Base-by-base conservation (phyloP, 768 basidiomycete genomes). In the Naematelia aurantialba region DNA sequence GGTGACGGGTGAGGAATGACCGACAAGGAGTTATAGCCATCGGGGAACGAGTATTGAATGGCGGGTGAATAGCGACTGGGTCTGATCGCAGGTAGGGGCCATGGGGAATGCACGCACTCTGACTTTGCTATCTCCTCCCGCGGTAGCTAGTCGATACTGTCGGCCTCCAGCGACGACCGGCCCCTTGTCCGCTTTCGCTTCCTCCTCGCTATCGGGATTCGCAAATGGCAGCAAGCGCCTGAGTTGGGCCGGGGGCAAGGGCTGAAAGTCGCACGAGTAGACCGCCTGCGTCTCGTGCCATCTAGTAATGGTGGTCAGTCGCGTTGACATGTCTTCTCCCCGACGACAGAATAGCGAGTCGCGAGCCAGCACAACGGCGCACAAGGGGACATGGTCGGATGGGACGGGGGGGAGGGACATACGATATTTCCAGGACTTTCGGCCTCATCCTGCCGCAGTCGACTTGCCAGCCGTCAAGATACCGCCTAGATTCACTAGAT, bases 111-210 rank as follows among this genome's bases (percentile, higher is more conserved):
- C n/a, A n/a, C n/a, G n/a, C 72, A 96, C 93, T 76, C 96, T 81
- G 70, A 99, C 91, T 80, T 93, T 88, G 70, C 92, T 96, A 73
- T 99, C 96, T 73, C 94, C 94, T 47, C 96, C 96, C 12, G 86
- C 91, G 0, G 96, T 97, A 0, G 92, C 96, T 19, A 99, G 81
- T 66, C 88, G 83, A 80, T 96, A 97, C n/a, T 70, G 85, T 79
- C 79, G 90, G 1, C 64, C 67, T 12, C 67, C 72, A 26, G 61
- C 61, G 12, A 58, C 52, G 19, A 61, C 52, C 22, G 52, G 24
- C 4, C 45, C 19, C 24, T 60, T 59, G 4, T 70, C 70, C 11
- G 62, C 57, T 21, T 64, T 61, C 21, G 53, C 55, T 34, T 63
- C 54, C n/a, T 62, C 67, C 4, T 63, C 66, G 14, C 67, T 65